Conservation (phyloP, 2,329 filamentous ascomycete genomes). For the Pyrenochaeta sp. region DNA sequence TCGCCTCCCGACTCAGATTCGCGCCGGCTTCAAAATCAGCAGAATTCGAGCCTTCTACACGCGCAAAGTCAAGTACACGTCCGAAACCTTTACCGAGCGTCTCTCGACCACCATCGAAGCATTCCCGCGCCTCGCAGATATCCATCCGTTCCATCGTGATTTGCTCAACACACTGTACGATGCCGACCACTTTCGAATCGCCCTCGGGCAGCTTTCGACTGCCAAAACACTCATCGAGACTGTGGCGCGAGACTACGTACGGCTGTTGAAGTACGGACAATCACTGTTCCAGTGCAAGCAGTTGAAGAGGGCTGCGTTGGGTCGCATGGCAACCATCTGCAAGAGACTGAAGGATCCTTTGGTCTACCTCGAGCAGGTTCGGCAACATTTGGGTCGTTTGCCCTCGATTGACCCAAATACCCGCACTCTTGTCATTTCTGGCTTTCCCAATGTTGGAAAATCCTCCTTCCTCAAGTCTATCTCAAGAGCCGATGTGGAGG, state of each 20-base stretch:
- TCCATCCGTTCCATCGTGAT: slow-evolving; percentile 91
- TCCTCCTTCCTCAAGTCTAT: slow-evolving; percentile 93
- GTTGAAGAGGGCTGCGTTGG: slow-evolving; percentile 92
- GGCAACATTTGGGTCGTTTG: slow-evolving; percentile 95
- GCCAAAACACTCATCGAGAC: slow-evolving; percentile 97
- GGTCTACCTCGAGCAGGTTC: slow-evolving; percentile 93
- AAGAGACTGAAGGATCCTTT: slow-evolving; percentile 94
- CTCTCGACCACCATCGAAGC: slow-evolving; percentile 88
- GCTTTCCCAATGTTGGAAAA: slow-evolving; percentile 93
- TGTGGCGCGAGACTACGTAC: slow-evolving; percentile 94
- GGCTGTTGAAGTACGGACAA: slow-evolving; percentile 93
- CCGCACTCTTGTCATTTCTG: slow-evolving; percentile 92
- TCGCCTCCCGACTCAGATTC: slow-evolving; percentile 92
- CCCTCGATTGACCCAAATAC: slow-evolving; percentile 99
- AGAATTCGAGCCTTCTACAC: slow-evolving; percentile 97
- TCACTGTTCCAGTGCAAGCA: slow-evolving; percentile 96
- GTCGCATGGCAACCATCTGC: slow-evolving; percentile 97
- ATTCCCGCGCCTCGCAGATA: slow-evolving; percentile 87
- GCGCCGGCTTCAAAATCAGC: slow-evolving; percentile 93
- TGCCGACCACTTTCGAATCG: slow-evolving; percentile 77
- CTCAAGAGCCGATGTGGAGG: slow-evolving; percentile 92
- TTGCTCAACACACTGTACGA: slow-evolving; percentile 93
- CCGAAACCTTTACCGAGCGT: slow-evolving; percentile 96
- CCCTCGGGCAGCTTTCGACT: slow-evolving; percentile 92
- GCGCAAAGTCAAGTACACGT: slow-evolving; percentile 91